phyloP scores from a whole-genome alignment of 768 basidiomycete genomes.

The Termitomyces bulborhizus region DNA sequence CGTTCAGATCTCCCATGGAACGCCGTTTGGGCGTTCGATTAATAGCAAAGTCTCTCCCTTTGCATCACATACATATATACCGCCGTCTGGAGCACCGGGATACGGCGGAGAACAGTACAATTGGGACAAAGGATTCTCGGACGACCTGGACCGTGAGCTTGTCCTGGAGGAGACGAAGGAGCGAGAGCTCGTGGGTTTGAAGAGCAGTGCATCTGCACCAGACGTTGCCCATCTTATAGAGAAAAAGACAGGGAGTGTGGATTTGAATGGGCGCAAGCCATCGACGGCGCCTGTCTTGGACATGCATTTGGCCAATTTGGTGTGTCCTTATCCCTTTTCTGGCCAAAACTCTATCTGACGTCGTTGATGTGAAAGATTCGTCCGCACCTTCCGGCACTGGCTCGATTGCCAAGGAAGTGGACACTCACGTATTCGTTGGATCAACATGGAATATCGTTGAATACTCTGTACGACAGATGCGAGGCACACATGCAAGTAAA shows the following conservation, averaged over 20 bases:
- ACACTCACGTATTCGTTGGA: conserved; percentile 84
- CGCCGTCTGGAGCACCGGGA: conserved; percentile 68
- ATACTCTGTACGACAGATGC: conserved; percentile 75
- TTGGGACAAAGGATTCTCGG: conserved; percentile 67
- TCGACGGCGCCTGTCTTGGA: conserved; percentile 48
- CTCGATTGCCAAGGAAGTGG: conserved; percentile 68
- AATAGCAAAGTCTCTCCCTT: conserved; percentile 26
- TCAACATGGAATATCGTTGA: conserved; percentile 90
- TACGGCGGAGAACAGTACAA: conserved; percentile 56
- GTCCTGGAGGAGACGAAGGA: conserved; percentile 11
- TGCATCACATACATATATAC: conserved; percentile 32
- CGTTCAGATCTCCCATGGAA: conserved; percentile 31
- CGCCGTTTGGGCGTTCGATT: conserved; percentile 42
- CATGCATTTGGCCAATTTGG: conserved; percentile 50
- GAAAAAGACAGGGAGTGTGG: conserved; percentile 42
- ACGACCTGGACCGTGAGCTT: conserved; percentile 37
- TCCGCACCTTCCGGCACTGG: conserved; percentile 63
- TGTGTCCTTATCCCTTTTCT: conserved; percentile 27
- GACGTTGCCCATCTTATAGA: conserved; percentile 43
- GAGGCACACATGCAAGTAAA: conserved; percentile 31
- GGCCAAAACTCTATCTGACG: not conserved
- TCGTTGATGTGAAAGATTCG: conserved; percentile 45
- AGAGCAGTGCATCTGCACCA: not conserved
- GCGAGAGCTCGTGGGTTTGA: conserved; percentile 15
- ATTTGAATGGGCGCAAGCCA: conserved; percentile 50